A percentile compares a stretch with the other conserved stretches of the same genome.
These are phyloP conservation scores for Silene noctiflora DNA, from an alignment of 179 eudicot genomes.

Conservation along the genomic window DNA sequence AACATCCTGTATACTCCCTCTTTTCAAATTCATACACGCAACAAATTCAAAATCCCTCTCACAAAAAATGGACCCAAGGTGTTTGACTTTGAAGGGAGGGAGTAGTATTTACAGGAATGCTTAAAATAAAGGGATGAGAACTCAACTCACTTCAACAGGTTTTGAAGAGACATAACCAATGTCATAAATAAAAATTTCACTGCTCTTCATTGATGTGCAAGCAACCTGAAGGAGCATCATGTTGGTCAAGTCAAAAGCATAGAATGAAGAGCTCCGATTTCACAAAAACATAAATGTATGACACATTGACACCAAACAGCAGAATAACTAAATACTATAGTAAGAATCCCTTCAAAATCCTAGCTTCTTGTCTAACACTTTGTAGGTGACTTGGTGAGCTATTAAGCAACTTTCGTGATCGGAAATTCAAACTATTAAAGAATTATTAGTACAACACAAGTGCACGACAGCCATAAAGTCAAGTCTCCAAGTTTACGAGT, in stretches of 20 bases:
- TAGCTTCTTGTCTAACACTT: neutral
- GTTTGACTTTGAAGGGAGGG: too few relatives aligned
- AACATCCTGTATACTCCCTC: neutral
- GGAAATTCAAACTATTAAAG: neutral
- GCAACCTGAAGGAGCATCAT: constrained; percentile 57
- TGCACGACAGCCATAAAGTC: neutral
- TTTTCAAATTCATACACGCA: too few relatives aligned
- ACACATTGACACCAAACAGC: neutral
- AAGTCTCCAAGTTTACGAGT: too few relatives aligned
- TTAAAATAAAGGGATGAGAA: constrained; percentile 15
- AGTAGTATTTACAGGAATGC: neutral
- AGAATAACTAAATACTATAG: neutral
- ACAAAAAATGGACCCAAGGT: too few relatives aligned
- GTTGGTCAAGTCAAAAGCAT: constrained; percentile 2
- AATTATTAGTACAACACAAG: neutral
- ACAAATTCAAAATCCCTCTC: too few relatives aligned
- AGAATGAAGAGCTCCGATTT: neutral
- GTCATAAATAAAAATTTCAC: constrained; percentile 66
- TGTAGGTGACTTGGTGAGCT: neutral
- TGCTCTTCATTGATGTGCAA: constrained; percentile 59
- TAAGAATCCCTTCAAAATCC: neutral
- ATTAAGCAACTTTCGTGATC: neutral
- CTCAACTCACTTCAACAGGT: constrained; percentile 63
- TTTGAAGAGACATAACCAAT: constrained; percentile 70
- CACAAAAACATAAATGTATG: neutral